These are phyloP conservation scores for Alisma plantagoaquatica DNA, from an alignment of 106 monocot genomes.

Conservation along the genomic window DNA sequence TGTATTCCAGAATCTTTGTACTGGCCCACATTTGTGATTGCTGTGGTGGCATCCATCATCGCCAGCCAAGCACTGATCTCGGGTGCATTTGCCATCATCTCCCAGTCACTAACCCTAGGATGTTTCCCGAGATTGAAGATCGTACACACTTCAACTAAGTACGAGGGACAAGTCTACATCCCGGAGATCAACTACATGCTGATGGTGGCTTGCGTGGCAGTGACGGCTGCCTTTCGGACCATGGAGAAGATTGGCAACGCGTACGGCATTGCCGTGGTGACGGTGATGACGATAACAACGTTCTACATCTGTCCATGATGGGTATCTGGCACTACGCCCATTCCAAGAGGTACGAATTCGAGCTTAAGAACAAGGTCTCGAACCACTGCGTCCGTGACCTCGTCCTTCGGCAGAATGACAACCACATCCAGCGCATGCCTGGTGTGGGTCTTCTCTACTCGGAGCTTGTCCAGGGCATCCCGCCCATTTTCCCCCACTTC, in stretches of 20 bases:
- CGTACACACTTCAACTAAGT: conserved; percentile 39
- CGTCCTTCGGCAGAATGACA: conserved; percentile 20
- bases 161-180: conserved; percentile 56
- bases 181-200: conserved; percentile 57
- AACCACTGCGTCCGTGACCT: conserved; percentile 25
- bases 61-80: conserved; percentile 72
- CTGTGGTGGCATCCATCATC: conserved; percentile 40
- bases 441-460: conserved; percentile 61
- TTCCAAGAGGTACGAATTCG: conserved; percentile 32
- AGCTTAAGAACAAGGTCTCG: conserved; percentile 51
- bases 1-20: conserved; percentile 22
- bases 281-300: conserved; percentile 59
- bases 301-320: conserved; percentile 47
- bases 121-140: conserved; percentile 65
- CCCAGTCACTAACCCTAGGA: conserved; percentile 48
- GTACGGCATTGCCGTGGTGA: conserved; percentile 44
- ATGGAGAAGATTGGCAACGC: conserved; percentile 50
- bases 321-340: conserved; percentile 63
- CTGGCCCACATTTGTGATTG: conserved; percentile 56
- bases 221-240: conserved; percentile 44
- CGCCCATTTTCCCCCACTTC: conserved; percentile 61
- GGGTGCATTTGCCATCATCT: conserved; percentile 52
- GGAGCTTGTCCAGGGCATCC: conserved; percentile 52
- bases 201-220: conserved; percentile 39
- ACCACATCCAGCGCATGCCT: conserved; percentile 32